Evolutionary conservation across 345 rosid species (phyloP).

Genomic region (Populus tremula): DNA sequence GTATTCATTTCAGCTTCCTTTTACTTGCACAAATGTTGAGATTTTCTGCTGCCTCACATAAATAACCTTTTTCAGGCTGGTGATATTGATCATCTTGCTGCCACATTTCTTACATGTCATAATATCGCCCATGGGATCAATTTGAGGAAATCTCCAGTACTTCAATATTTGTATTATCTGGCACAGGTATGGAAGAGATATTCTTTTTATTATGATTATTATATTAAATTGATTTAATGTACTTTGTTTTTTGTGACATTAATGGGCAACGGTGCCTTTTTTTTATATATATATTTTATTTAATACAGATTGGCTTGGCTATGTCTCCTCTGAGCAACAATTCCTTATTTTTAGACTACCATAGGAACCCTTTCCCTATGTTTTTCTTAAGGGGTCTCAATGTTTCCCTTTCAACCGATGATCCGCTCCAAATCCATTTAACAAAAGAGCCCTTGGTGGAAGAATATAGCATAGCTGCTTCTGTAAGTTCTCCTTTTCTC

Average conservation of each 20-base stretch:
- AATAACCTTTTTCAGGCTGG: conserved; percentile 67
- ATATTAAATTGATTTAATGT: not conserved
- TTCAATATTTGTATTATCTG: conserved; percentile 93
- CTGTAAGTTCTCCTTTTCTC: conserved; percentile 49
- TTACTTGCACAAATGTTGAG: not conserved
- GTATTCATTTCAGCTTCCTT: conserved; percentile 32
- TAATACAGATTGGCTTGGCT: conserved; percentile 82
- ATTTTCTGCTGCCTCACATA: conserved; percentile 10
- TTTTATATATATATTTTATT: not conserved
- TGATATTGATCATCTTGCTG: conserved; percentile 98
- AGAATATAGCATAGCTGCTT: conserved; percentile 99
- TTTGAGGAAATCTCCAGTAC: conserved; percentile 98
- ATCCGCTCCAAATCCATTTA: conserved; percentile 95
- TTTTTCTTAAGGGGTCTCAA: conserved; percentile 95
- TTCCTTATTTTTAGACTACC: conserved; percentile 92
- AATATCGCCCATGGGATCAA: conserved; percentile 98
- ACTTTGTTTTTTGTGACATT: conserved; percentile 8
- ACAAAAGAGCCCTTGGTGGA: conserved; percentile 98
- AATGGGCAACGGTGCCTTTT: conserved; percentile 16
- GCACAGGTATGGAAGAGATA: conserved; percentile 61
- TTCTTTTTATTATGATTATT: not conserved
- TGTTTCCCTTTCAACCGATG: conserved; percentile 96
- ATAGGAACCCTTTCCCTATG: conserved; percentile 83
- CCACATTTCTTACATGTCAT: conserved; percentile 88
- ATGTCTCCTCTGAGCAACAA: conserved; percentile 99